Evolutionary conservation across 257 asterid genomes (phyloP).

Genomic region (Osmanthus fragrans): DNA sequence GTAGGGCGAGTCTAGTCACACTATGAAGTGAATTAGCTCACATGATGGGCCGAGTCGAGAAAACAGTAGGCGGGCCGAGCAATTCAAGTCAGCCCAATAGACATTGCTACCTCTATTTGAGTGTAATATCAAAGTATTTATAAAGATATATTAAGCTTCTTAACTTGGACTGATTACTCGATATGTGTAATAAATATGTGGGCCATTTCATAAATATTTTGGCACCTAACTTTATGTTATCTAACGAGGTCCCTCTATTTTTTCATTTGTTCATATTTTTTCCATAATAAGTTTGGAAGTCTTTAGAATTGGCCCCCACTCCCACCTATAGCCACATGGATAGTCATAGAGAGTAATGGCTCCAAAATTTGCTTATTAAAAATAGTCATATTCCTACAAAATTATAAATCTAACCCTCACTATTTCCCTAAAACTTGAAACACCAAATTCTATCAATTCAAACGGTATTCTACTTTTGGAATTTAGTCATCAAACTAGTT

Average conservation of each 20-base stretch:
- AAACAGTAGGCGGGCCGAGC: too few relatives aligned
- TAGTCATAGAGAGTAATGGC: slow-evolving; percentile 22
- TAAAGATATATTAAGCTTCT: slow-evolving; percentile 17
- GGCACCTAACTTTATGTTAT: slow-evolving; percentile 37
- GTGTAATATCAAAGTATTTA: too few relatives aligned
- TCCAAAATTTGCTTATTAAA: slow-evolving; percentile 35
- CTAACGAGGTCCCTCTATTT: slow-evolving; percentile 15
- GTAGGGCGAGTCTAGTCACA: too few relatives aligned
- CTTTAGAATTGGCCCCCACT: not conserved
- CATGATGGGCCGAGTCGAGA: too few relatives aligned
- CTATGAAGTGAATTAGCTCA: too few relatives aligned
- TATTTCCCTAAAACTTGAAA: slow-evolving; percentile 29
- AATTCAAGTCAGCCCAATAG: too few relatives aligned
- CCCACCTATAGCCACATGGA: too few relatives aligned
- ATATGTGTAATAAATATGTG: too few relatives aligned
- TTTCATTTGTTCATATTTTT: slow-evolving; percentile 8
- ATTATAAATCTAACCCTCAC: slow-evolving; percentile 26
- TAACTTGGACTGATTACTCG: not conserved
- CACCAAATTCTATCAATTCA: slow-evolving; percentile 29
- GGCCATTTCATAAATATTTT: not conserved
- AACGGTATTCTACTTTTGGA: slow-evolving; percentile 26
- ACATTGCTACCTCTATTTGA: too few relatives aligned
- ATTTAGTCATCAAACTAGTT: slow-evolving; percentile 26
- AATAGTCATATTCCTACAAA: slow-evolving; percentile 27
- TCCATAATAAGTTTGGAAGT: not conserved